Evolutionary conservation across 1,284 basidiomycete genomes (phyloP).

Genomic region (Salmacisia buchloeana): DNA sequence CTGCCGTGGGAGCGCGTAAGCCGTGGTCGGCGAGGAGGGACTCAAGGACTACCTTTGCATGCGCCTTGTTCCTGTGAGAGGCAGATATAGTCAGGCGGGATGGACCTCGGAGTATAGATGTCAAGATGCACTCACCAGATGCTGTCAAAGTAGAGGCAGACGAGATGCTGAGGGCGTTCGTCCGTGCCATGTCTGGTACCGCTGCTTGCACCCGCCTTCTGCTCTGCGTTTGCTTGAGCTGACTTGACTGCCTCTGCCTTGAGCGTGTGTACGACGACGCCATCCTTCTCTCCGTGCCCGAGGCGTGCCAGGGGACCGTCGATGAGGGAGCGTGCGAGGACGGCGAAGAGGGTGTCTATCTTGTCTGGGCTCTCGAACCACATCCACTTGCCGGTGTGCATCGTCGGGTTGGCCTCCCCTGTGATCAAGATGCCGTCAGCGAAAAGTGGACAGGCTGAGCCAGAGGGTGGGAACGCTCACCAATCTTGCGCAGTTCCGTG

Average conservation of each 20-base stretch:
- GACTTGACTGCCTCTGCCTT: neutral
- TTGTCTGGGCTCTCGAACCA: slow-evolving; percentile 1
- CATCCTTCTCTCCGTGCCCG: neutral
- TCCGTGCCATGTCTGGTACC: no score
- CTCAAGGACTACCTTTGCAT: no score
- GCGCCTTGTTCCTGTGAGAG: no score
- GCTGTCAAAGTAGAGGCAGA: slow-evolving; percentile 5
- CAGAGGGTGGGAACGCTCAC: no score
- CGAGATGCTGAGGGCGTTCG: neutral
- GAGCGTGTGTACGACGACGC: neutral
- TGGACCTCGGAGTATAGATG: no score
- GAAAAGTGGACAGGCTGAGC: neutral
- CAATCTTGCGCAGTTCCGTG: no score
- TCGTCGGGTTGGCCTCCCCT: neutral
- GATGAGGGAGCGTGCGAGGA: neutral
- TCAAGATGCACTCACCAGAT: no score
- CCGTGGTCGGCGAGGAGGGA: neutral
- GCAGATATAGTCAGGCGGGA: no score
- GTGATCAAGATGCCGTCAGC: neutral
- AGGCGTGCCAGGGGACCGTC: neutral
- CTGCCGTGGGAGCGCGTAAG: neutral
- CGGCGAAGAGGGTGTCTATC: neutral
- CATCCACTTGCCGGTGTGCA: slow-evolving; percentile 2
- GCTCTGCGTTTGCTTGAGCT: neutral
- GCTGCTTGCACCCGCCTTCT: no score